A percentile compares a stretch with the other conserved stretches of the same genome.
phyloP scores from a whole-genome alignment of 2,329 filamentous ascomycete species.

The Hymenoscyphus occultus region DNA sequence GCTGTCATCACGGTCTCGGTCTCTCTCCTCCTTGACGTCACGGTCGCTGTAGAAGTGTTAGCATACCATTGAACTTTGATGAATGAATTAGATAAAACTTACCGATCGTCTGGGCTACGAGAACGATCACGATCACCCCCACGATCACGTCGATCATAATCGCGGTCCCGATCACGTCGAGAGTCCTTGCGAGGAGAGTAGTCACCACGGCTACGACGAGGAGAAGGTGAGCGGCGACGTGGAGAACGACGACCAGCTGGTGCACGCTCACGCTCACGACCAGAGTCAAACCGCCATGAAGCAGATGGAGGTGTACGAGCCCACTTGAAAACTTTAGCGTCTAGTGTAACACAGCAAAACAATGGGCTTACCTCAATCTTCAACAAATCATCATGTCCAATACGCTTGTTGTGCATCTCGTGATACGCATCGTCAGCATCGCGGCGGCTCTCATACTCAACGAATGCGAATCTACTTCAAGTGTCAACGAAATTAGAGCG shows the following conservation, averaged over 20 bases:
- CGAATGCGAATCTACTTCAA: constrained; percentile 80
- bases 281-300: constrained; percentile 96
- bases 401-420: constrained; percentile 99
- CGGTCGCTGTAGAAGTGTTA: constrained; percentile 39
- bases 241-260: constrained; percentile 53
- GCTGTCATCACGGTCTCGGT: constrained; percentile 56
- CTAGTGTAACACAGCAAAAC: background rate
- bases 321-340: constrained; percentile 63
- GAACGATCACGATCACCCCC: constrained; percentile 57
- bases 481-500: constrained; percentile 38
- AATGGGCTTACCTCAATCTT: constrained; percentile 82
- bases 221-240: constrained; percentile 71
- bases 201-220: constrained; percentile 69
- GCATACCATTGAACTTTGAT: background rate
- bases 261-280: constrained; percentile 67
- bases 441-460: constrained; percentile 97
- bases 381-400: constrained; percentile 85
- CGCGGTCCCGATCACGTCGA: constrained; percentile 74
- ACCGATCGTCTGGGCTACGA: constrained; percentile 65
- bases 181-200: constrained; percentile 89
- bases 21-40: constrained; percentile 49
- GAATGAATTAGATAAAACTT: constrained; percentile 19
- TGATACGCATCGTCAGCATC: constrained; percentile 99
- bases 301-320: constrained; percentile 96
- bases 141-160: constrained; percentile 69